Base-by-base conservation (phyloP, 192 early-diverging fungal genomes). In the Irineochytrium annulatum region DNA sequence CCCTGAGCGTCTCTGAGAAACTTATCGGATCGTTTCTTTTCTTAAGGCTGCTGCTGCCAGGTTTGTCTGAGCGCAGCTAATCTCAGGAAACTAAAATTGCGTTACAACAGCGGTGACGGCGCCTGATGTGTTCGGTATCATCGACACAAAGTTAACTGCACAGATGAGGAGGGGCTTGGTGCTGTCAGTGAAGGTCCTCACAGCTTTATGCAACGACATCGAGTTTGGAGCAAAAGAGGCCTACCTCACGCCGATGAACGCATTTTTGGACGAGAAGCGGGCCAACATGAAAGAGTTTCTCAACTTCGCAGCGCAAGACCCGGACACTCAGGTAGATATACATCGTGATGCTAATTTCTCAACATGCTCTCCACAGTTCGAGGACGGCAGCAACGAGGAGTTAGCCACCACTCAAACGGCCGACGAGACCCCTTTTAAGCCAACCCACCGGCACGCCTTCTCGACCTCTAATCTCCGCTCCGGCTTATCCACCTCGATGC, bases 1-100 rank as follows among this genome's bases (percentile, higher is more conserved):
- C 79, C 43, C 78, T 88, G n/a, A 76, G 76, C 16, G 67, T 81
- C 2, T 64, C 77, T 0, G 87, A 89, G 55, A 82, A 81, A 30
- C 76, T 89, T 1, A 76, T 89, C 45, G 86, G 86, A 39, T 85
- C 85, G 57, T 81, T 84, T 20, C 56, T 84, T 16, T 84, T 84
- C 67, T 62, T 84, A 6, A 58, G 82, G 35, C 79, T 82, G 46
- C 60, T 84, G 34, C 65, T 84, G n/a, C 82, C 82, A 33, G 72
- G 80, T 82, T 69, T 14, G 63, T 32, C 20, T 26, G 26, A 14
- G 30, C 2, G 24, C 22, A 20, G n/a, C 5, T 20, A 3, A 19
- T 2, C 30, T 24, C 39, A 44, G 13, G 3, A 56, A 11, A 49
- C 30, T 52, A 22, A 43, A 8, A 17, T 26, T 34, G 37, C n/a